Conservation (phyloP, 495 filamentous ascomycete species). For the Talaromyces thailandensis region DNA sequence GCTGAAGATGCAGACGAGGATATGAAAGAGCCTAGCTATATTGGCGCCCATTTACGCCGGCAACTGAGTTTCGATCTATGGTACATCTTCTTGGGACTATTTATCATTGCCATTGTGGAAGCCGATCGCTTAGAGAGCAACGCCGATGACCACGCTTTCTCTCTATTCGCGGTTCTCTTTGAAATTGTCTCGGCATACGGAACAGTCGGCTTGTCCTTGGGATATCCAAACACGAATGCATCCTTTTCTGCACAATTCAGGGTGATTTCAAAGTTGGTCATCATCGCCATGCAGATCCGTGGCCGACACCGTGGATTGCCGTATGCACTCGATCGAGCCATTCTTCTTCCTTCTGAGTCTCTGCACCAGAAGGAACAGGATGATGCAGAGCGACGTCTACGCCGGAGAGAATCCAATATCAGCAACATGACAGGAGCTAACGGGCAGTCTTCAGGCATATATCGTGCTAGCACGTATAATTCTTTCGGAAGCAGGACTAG, state of each 20-base stretch:
- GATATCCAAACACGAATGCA: slow-evolving; percentile 63
- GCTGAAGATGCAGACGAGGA: slow-evolving; percentile 41
- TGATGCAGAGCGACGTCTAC: slow-evolving; percentile 46
- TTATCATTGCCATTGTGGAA: slow-evolving; percentile 81
- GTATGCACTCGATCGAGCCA: slow-evolving; percentile 84
- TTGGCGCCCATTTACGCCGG: slow-evolving; percentile 76
- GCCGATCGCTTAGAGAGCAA: slow-evolving; percentile 49
- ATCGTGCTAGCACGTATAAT: background rate
- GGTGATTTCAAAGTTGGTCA: slow-evolving; percentile 76
- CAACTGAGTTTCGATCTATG: slow-evolving; percentile 93
- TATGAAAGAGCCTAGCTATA: slow-evolving; percentile 61
- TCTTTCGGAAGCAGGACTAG: background rate
- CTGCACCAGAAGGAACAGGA: slow-evolving; percentile 61
- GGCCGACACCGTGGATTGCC: slow-evolving; percentile 88
- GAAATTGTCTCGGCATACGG: slow-evolving; percentile 91
- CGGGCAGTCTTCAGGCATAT: slow-evolving; percentile 9
- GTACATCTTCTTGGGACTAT: slow-evolving; percentile 85
- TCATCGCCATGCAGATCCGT: slow-evolving; percentile 89
- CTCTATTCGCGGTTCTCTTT: slow-evolving; percentile 76
- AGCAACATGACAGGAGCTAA: slow-evolving; percentile 29
- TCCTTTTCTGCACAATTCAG: slow-evolving; percentile 75
- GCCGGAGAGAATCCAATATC: slow-evolving; percentile 44
- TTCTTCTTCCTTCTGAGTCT: slow-evolving; percentile 70
- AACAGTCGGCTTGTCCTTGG: slow-evolving; percentile 84
- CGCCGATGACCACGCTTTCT: slow-evolving; percentile 52